These are phyloP conservation scores for Zizania latifolia DNA, from an alignment of 176 grass and related monocot species.

Conservation along the genomic window DNA sequence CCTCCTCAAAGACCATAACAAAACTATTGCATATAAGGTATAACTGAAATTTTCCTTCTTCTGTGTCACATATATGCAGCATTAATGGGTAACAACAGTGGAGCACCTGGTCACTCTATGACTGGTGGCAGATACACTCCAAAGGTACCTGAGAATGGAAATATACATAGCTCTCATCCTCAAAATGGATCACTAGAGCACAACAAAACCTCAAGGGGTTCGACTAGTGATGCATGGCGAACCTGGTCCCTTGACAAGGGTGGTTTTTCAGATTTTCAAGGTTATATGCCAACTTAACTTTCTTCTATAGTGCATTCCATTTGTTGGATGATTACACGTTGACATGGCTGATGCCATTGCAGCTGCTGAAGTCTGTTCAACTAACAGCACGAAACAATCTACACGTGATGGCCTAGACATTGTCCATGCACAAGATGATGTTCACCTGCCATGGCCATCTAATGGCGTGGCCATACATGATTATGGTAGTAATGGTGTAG, in stretches of 20 bases:
- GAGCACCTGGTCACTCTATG: not conserved
- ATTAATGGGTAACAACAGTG: constrained; percentile 15
- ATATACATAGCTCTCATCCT: constrained; percentile 26
- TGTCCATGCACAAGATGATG: constrained; percentile 6
- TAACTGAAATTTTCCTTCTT: not conserved
- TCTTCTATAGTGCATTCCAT: not conserved
- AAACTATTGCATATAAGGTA: not conserved
- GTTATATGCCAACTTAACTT: constrained; percentile 30
- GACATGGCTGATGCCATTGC: constrained; percentile 25
- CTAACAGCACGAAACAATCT: constrained; percentile 16
- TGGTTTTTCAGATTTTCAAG: constrained; percentile 53
- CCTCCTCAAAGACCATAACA: too few species aligned
- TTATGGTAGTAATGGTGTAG: constrained; percentile 22
- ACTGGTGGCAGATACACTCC: constrained; percentile 15
- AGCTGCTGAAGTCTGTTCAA: constrained; percentile 58
- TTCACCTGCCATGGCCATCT: constrained; percentile 30
- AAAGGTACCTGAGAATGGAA: constrained; percentile 10
- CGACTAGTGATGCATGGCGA: constrained; percentile 41
- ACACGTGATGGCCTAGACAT: constrained; percentile 23
- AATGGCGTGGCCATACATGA: constrained; percentile 30
- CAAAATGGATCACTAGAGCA: constrained; percentile 38
- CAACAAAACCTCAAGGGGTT: constrained; percentile 29
- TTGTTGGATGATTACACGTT: constrained; percentile 29
- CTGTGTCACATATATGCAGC: constrained; percentile 26
- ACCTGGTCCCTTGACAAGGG: constrained; percentile 49